Evolutionary conservation across 2,329 filamentous ascomycete genomes (phyloP).

Genomic region (Pseudogymnoascus pannorum): DNA sequence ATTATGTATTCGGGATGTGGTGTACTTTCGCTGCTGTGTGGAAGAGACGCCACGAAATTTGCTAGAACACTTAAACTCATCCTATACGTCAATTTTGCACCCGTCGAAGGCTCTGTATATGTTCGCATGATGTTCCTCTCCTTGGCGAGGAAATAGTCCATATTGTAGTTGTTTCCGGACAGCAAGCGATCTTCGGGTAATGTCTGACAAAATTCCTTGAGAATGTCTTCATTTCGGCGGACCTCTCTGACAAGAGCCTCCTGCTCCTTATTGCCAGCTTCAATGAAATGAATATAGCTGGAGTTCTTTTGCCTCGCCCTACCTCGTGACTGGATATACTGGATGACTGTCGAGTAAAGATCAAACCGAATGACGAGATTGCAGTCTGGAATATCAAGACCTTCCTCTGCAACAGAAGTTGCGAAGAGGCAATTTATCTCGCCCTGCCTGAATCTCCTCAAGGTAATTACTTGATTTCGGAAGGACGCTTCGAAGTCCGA

Average conservation of each 20-base stretch:
- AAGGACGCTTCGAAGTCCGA: conserved; percentile 55
- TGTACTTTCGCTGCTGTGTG: conserved; percentile 34
- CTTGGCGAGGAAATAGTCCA: conserved; percentile 48
- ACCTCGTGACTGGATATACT: conserved; percentile 89
- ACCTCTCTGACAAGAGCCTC: conserved; percentile 49
- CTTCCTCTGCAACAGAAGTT: conserved; percentile 61
- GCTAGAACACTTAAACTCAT: conserved; percentile 65
- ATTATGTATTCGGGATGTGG: conserved; percentile 54
- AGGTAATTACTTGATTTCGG: conserved; percentile 64
- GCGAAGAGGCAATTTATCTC: conserved; percentile 57
- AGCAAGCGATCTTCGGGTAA: conserved; percentile 70
- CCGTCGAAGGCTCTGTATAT: conserved; percentile 57
- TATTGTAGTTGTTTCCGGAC: conserved; percentile 48
- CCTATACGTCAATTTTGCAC: conserved; percentile 71
- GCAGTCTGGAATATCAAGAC: conserved; percentile 61
- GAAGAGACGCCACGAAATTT: conserved; percentile 65
- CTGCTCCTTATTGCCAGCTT: conserved; percentile 60
- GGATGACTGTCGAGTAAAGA: conserved; percentile 80
- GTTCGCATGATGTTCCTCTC: conserved; percentile 28
- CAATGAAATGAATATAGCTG: conserved; percentile 77
- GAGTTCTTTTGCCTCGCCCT: conserved; percentile 73
- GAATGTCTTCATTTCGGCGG: conserved; percentile 49
- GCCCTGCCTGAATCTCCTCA: conserved; percentile 57
- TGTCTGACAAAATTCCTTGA: conserved; percentile 68
- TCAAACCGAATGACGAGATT: conserved; percentile 71